These are phyloP conservation scores for Yarrowia phangngaensis DNA, from an alignment of 805 yeast genomes.

Conservation along the genomic window DNA sequence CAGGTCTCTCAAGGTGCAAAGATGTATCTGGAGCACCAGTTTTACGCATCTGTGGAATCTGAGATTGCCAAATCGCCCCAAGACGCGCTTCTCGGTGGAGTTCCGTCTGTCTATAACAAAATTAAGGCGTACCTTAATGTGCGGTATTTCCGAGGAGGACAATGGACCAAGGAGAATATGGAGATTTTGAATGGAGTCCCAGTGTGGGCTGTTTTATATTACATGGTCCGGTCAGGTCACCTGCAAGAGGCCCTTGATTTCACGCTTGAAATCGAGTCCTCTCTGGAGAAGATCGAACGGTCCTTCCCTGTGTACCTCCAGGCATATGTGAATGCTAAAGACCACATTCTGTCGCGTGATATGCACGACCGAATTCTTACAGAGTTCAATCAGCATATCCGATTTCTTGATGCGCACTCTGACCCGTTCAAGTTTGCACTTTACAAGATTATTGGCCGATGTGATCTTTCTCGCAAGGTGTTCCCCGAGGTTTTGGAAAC, in stretches of 20 bases:
- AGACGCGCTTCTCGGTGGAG: constrained; percentile 55
- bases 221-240: constrained; percentile 79
- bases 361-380: constrained; percentile 64
- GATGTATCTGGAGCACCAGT: constrained; percentile 67
- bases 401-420: constrained; percentile 56
- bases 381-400: constrained; percentile 82
- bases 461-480: constrained; percentile 65
- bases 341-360: constrained; percentile 58
- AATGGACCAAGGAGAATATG: constrained; percentile 53
- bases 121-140: constrained; percentile 58
- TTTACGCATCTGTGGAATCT: constrained; percentile 66
- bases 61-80: constrained; percentile 51
- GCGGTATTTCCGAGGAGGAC: constrained; percentile 44
- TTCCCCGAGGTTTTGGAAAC: constrained; percentile 68
- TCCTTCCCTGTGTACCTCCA: constrained; percentile 76
- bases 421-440: constrained; percentile 91
- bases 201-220: constrained; percentile 90
- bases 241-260: constrained; percentile 71
- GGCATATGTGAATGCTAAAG: constrained; percentile 57
- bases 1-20: constrained; percentile 55
- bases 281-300: constrained; percentile 79
- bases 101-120: constrained; percentile 69
- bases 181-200: constrained; percentile 77
- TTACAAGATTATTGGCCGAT: constrained; percentile 88
- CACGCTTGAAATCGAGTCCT: constrained; percentile 57